Evolutionary conservation across 2,329 filamentous ascomycete species (phyloP).

Genomic region (Nigrospora oryzae): DNA sequence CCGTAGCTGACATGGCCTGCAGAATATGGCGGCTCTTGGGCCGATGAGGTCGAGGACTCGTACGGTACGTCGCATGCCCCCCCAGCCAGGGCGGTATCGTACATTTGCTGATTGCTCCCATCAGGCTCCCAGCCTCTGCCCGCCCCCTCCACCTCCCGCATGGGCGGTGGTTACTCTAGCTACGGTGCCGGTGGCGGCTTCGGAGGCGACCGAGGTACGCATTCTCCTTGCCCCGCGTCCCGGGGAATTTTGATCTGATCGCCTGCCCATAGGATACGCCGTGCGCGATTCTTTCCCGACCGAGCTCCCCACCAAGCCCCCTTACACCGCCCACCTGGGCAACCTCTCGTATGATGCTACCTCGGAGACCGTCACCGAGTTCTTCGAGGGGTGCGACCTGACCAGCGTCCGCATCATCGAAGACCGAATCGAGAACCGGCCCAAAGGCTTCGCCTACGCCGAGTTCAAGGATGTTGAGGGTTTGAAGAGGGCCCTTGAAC

Average conservation of each 20-base stretch:
- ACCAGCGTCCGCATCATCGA: constrained; percentile 93
- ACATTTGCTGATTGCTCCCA: constrained; percentile 3
- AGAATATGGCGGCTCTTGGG: constrained; percentile 76
- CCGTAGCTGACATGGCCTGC: constrained; percentile 9
- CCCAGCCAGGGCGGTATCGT: constrained; percentile 8
- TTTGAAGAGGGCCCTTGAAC: constrained; percentile 78
- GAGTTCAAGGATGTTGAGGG: constrained; percentile 86
- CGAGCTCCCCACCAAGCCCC: constrained; percentile 76
- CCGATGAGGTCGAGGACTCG: constrained; percentile 95
- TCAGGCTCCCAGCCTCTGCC: constrained; percentile 51
- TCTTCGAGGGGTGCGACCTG: constrained; percentile 78
- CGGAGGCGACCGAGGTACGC: constrained; percentile 29
- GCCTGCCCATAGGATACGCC: constrained; percentile 39
- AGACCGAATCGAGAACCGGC: constrained; percentile 86
- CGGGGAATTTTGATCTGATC: background rate
- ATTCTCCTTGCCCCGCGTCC: constrained; percentile 3
- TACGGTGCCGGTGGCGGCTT: constrained; percentile 14
- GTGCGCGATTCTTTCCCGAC: constrained; percentile 67
- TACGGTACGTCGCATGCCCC: constrained; percentile 49
- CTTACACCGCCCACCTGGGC: constrained; percentile 90
- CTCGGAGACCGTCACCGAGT: constrained; percentile 70
- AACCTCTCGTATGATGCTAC: constrained; percentile 96
- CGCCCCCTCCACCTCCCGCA: constrained; percentile 17
- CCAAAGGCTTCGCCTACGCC: constrained; percentile 97
- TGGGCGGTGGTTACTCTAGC: constrained; percentile 16